These are phyloP conservation scores for Mortierella sp. DNA, from an alignment of 371 early-diverging fungal species.

Conservation along the genomic window DNA sequence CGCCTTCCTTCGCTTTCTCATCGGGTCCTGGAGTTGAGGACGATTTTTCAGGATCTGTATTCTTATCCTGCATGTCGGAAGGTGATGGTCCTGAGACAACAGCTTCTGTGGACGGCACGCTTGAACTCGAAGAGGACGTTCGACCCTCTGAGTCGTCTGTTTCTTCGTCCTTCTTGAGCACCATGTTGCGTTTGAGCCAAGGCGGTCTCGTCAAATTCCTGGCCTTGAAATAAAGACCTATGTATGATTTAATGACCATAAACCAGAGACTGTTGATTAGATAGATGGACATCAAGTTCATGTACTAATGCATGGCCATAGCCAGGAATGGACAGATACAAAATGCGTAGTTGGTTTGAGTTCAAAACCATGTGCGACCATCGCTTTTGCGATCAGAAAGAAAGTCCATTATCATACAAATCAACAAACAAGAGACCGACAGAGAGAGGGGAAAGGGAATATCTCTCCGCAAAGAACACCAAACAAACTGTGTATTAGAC, in stretches of 20 bases:
- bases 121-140: neutral
- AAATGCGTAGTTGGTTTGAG: conserved; percentile 19
- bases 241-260: conserved; percentile 1
- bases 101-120: conserved; percentile 3
- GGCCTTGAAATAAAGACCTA: conserved; percentile 86
- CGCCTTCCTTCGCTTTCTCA: conserved; percentile 17
- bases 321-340: neutral
- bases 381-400: too few relatives aligned
- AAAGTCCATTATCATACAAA: too few relatives aligned
- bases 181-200: conserved; percentile 76
- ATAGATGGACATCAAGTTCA: conserved; percentile 9
- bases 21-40: conserved; percentile 9
- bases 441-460: neutral
- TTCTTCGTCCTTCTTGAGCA: conserved; percentile 39
- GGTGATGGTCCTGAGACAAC: conserved; percentile 11
- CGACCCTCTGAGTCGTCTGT: conserved; percentile 39
- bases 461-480: conserved; percentile 4
- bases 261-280: too few relatives aligned
- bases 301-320: too few relatives aligned
- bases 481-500: too few relatives aligned
- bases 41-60: neutral
- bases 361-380: conserved; percentile 37
- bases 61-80: neutral
- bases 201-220: conserved; percentile 84
- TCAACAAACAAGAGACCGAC: neutral